These are phyloP conservation scores for Dicorynia guianensis DNA, from an alignment of 306 rosid species.

Conservation along the genomic window DNA sequence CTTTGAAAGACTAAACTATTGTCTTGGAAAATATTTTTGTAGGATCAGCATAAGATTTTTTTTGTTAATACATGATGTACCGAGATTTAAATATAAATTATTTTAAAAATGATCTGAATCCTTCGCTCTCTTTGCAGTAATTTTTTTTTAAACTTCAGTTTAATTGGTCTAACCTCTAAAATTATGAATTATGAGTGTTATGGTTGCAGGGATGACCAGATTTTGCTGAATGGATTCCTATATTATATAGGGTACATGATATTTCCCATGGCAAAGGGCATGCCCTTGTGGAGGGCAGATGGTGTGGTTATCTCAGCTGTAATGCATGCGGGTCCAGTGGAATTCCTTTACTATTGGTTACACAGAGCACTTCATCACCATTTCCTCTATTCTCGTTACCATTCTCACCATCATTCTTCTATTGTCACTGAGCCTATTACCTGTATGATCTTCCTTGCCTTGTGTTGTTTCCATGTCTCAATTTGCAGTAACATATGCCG, in stretches of 20 bases:
- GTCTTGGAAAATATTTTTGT: too few relatives aligned
- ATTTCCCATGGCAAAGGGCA: neutral
- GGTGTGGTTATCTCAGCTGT: slow-evolving; percentile 42
- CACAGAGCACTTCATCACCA: slow-evolving; percentile 68
- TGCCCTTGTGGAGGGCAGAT: slow-evolving; percentile 49
- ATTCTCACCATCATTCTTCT: slow-evolving; percentile 44
- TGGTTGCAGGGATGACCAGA: slow-evolving; percentile 56
- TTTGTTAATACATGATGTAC: too few relatives aligned
- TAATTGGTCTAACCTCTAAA: too few relatives aligned
- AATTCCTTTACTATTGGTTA: slow-evolving; percentile 61
- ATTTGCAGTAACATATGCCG: too few relatives aligned
- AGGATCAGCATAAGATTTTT: too few relatives aligned
- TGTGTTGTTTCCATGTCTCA: neutral
- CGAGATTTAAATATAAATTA: too few relatives aligned
- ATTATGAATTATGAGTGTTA: neutral
- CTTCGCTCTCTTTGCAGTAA: too few relatives aligned
- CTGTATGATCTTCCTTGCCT: neutral
- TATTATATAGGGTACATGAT: slow-evolving; percentile 3
- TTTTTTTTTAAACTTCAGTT: too few relatives aligned
- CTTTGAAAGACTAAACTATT: too few relatives aligned
- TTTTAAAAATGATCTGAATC: too few relatives aligned
- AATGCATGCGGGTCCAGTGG: slow-evolving; percentile 55
- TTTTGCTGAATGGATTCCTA: slow-evolving; percentile 43
- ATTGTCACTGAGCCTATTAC: slow-evolving; percentile 30
- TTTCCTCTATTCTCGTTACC: slow-evolving; percentile 65